These are phyloP conservation scores for Cantharellus anzutake DNA, from an alignment of 768 basidiomycete species.

Conservation along the genomic window DNA sequence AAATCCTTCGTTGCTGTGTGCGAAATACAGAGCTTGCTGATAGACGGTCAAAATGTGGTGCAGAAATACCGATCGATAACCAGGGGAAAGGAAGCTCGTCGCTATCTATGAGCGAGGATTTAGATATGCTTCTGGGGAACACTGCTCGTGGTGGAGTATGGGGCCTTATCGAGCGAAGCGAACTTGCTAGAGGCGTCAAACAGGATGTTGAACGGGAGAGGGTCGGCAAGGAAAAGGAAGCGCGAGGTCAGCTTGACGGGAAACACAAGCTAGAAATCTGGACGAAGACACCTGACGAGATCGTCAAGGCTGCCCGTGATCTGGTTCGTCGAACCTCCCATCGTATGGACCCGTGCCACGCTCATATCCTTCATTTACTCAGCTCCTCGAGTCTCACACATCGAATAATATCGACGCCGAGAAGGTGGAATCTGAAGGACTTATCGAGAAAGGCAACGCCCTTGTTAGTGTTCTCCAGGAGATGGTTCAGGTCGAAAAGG, in stretches of 20 bases:
- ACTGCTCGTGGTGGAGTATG: constrained; percentile 51
- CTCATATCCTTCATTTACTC: not conserved
- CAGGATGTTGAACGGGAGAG: constrained; percentile 17
- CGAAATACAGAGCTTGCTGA: constrained; percentile 92
- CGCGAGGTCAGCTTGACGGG: constrained; percentile 15
- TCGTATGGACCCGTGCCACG: not conserved
- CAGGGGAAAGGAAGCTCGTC: constrained; percentile 5
- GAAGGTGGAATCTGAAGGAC: constrained; percentile 3
- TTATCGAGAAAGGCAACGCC: constrained; percentile 16
- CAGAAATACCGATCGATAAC: not conserved
- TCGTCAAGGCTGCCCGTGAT: constrained; percentile 13
- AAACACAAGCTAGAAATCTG: constrained; percentile 18
- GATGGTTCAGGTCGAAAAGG: constrained; percentile 19
- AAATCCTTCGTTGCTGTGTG: constrained; percentile 78
- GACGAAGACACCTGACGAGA: constrained; percentile 15
- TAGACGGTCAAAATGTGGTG: too few relatives aligned
- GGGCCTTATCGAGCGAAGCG: constrained; percentile 74
- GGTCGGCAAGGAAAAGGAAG: constrained; percentile 14
- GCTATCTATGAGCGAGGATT: constrained; percentile 10
- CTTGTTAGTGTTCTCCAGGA: constrained; percentile 32
- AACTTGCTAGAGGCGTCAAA: constrained; percentile 39
- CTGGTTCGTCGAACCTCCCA: not conserved
- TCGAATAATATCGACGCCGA: not conserved
- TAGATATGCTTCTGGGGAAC: constrained; percentile 17
- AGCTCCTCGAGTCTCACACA: not conserved